Evolutionary conservation across 2,329 filamentous ascomycete species (phyloP).

Genomic region (Coleophoma cylindrospora): DNA sequence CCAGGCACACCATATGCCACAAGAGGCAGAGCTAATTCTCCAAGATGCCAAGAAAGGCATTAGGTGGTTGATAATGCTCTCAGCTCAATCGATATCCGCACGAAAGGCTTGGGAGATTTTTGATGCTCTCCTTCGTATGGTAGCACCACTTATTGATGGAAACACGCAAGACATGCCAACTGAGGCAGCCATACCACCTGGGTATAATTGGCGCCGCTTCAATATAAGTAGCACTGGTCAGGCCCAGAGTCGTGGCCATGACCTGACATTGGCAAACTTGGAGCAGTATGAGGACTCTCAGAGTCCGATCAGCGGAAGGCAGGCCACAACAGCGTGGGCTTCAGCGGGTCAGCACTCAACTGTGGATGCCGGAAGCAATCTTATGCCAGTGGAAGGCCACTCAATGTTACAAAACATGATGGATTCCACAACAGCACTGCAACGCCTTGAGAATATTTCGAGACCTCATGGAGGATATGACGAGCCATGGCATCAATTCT

Average conservation of each 20-base stretch:
- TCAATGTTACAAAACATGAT: neutral
- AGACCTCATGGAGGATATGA: constrained; percentile 15
- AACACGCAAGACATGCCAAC: constrained; percentile 13
- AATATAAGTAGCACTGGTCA: neutral
- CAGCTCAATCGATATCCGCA: constrained; percentile 14
- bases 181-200: constrained; percentile 13
- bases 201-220: constrained; percentile 11
- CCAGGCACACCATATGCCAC: constrained; percentile 15
- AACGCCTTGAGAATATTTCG: neutral
- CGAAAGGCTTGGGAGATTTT: constrained; percentile 23
- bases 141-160: constrained; percentile 11
- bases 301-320: neutral
- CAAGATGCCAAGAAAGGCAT: constrained; percentile 19
- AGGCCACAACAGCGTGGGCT: constrained; percentile 4
- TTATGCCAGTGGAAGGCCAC: neutral
- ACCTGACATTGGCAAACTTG: constrained; percentile 2
- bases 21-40: constrained; percentile 14
- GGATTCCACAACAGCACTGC: neutral
- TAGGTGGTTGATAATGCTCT: constrained; percentile 16
- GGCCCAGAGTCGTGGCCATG: neutral
- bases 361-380: neutral
- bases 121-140: constrained; percentile 15
- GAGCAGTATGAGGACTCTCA: constrained; percentile 5
- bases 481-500: constrained; percentile 13
- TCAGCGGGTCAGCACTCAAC: neutral